Evolutionary conservation across 75 land plant genomes (phyloP), one percentile per base, ranked within the genome.

Genomic region (Larix kaempferi): DNA sequence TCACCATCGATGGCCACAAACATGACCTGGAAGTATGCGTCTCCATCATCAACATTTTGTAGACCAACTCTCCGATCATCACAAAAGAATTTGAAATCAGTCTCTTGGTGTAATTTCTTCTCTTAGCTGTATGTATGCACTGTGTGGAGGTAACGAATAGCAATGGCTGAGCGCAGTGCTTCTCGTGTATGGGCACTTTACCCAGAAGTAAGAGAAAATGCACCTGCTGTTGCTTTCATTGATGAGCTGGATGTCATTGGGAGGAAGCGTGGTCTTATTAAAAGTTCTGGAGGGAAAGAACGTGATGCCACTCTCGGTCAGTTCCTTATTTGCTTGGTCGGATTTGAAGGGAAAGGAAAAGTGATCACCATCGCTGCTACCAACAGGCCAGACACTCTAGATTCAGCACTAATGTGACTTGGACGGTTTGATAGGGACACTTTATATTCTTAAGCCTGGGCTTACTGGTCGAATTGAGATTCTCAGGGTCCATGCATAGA

Each of bases 161-260:
- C n/a, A n/a, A n/a, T n/a, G n/a, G n/a, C n/a, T n/a, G n/a, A n/a
- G n/a, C n/a, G n/a, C n/a, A n/a, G n/a, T n/a, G n/a, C n/a, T n/a
- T n/a, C n/a, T n/a, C n/a, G n/a, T n/a, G n/a, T n/a, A n/a, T n/a
- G n/a, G n/a, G n/a, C n/a, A n/a, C n/a, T n/a, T n/a, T n/a, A n/a
- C n/a, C n/a, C n/a, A n/a, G n/a, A n/a, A n/a, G n/a, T n/a, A n/a
- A n/a, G n/a, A n/a, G n/a, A n/a, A n/a, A 80, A 96, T 94, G 94
- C 96, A 55, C 99, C 96, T 79, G 88, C 96, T 73, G 93, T 96
- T 78, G 96, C 93, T 5, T 96, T 93, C 78, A 96, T 96, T 78
- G 99, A 96, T 85, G 99, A 96, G 82, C 75, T 96, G 75, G 99
- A 96, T 92, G 99, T 96, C 74, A 94, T 93, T 82, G 99, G 96